These are phyloP conservation scores for Taphrina flavorubra DNA, from an alignment of 1,139 yeast genomes.

Conservation along the genomic window DNA sequence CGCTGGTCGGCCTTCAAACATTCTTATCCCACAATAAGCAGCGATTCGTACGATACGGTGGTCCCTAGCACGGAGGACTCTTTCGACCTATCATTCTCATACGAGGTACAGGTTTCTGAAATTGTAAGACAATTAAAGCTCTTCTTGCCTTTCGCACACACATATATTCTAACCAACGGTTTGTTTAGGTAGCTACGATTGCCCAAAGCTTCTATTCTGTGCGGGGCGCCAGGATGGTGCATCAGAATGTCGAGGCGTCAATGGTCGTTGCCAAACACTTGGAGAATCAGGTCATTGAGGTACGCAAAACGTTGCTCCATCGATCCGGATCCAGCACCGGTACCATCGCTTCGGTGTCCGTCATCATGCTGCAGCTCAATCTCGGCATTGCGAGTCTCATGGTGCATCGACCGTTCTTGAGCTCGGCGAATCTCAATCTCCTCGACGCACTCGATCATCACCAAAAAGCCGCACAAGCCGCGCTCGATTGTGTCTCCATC, in stretches of 20 bases:
- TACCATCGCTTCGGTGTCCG: not conserved
- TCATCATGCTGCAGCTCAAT: slow-evolving; percentile 14
- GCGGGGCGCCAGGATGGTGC: slow-evolving; percentile 23
- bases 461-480: slow-evolving; percentile 18
- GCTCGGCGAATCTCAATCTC: slow-evolving; percentile 5
- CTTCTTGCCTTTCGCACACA: too few relatives aligned
- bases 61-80: slow-evolving; percentile 1
- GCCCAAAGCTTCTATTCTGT: slow-evolving; percentile 11
- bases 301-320: not conserved
- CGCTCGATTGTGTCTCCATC: slow-evolving; percentile 3
- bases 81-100: not conserved
- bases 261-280: not conserved
- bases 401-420: slow-evolving; percentile 25
- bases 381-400: slow-evolving; percentile 22
- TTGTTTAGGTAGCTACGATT: slow-evolving; percentile 9
- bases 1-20: slow-evolving; percentile 22
- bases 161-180: not conserved
- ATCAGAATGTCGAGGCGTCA: slow-evolving; percentile 8
- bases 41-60: slow-evolving; percentile 13
- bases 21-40: not conserved
- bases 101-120: slow-evolving; percentile 21
- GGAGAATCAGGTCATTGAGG: slow-evolving; percentile 4
- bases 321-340: not conserved
- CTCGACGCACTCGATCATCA: slow-evolving; percentile 34
- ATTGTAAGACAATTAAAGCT: not conserved